Evolutionary conservation across 2,329 filamentous ascomycete species (phyloP).

Genomic region (Colletotrichum sp.): DNA sequence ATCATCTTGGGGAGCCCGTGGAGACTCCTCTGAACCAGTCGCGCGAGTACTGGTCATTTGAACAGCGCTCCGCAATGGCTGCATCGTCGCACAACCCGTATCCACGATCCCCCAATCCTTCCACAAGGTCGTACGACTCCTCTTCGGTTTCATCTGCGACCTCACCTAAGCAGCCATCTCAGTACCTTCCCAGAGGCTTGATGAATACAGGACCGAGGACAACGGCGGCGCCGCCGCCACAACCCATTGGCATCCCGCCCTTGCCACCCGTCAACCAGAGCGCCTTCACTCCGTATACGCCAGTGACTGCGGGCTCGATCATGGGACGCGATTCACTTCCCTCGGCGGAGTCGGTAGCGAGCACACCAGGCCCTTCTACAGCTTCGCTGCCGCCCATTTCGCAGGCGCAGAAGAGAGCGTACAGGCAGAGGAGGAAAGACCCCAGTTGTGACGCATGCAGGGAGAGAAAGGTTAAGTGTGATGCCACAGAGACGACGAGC

Average conservation of each 20-base stretch:
- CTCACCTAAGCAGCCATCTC: slow-evolving; percentile 60
- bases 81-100: slow-evolving; percentile 57
- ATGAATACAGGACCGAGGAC: slow-evolving; percentile 58
- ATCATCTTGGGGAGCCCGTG: slow-evolving; percentile 42
- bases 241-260: slow-evolving; percentile 58
- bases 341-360: slow-evolving; percentile 62
- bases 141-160: slow-evolving; percentile 68
- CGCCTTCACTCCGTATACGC: slow-evolving; percentile 59
- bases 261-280: slow-evolving; percentile 52
- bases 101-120: slow-evolving; percentile 66
- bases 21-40: slow-evolving; percentile 39
- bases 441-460: slow-evolving; percentile 97
- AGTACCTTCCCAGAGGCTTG: slow-evolving; percentile 54
- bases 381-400: slow-evolving; percentile 36
- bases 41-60: slow-evolving; percentile 34
- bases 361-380: slow-evolving; percentile 55
- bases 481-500: slow-evolving; percentile 94
- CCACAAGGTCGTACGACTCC: slow-evolving; percentile 67
- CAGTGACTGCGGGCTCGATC: slow-evolving; percentile 51
- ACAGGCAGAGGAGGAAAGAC: slow-evolving; percentile 93
- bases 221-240: slow-evolving; percentile 53
- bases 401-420: slow-evolving; percentile 88
- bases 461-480: slow-evolving; percentile 86
- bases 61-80: slow-evolving; percentile 23
- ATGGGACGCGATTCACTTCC: slow-evolving; percentile 66